A percentile compares a stretch with the other conserved stretches of the same genome.
Evolutionary conservation across 2,329 filamentous ascomycete genomes (phyloP).

Genomic region (Fusarium siculi): DNA sequence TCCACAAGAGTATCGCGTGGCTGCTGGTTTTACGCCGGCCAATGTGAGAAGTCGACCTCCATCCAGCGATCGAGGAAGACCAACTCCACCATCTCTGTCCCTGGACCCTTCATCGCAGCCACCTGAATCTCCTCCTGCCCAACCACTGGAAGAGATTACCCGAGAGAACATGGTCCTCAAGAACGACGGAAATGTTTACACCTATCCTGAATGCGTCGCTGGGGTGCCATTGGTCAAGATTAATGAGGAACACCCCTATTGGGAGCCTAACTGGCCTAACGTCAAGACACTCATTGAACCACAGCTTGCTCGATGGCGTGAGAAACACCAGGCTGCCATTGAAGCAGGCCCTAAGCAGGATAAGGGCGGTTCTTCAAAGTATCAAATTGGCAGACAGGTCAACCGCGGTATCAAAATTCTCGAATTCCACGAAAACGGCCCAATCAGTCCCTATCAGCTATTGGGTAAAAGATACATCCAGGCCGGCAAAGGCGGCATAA

Average conservation of each 20-base stretch:
- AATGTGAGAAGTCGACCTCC: slow-evolving; percentile 45
- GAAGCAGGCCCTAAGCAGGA: slow-evolving; percentile 48
- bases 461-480: slow-evolving; percentile 62
- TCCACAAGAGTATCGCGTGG: slow-evolving; percentile 42
- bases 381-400: slow-evolving; percentile 65
- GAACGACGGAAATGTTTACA: slow-evolving; percentile 61
- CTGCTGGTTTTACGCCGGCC: slow-evolving; percentile 47
- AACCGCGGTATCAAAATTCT: slow-evolving; percentile 65
- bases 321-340: slow-evolving; percentile 56
- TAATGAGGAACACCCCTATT: slow-evolving; percentile 61
- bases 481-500: slow-evolving; percentile 53
- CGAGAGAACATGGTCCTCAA: slow-evolving; percentile 56
- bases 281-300: slow-evolving; percentile 56
- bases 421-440: slow-evolving; percentile 61
- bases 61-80: slow-evolving; percentile 42
- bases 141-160: slow-evolving; percentile 53
- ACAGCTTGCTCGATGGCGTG: slow-evolving; percentile 59
- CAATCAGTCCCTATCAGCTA: slow-evolving; percentile 67
- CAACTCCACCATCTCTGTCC: too few species aligned
- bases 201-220: slow-evolving; percentile 61
- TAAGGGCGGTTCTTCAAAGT: slow-evolving; percentile 56
- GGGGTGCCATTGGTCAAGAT: slow-evolving; percentile 66
- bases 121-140: slow-evolving; percentile 17
- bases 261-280: slow-evolving; percentile 64
- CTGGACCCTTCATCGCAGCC: slow-evolving; percentile 44